phyloP scores from a whole-genome alignment of 495 filamentous ascomycete species.

The Rhizodiscina lignyota region DNA sequence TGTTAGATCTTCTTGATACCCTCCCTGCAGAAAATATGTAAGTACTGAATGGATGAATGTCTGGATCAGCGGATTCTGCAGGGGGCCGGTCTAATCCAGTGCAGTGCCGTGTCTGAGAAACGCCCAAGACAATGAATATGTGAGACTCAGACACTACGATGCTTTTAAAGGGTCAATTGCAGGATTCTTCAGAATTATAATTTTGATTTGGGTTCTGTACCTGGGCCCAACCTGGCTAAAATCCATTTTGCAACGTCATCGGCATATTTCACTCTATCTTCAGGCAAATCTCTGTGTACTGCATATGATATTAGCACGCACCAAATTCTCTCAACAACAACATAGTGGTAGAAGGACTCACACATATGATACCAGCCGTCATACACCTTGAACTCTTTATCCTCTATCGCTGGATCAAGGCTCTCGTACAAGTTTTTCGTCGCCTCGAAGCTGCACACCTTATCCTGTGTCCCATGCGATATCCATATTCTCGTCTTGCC shows the following conservation, averaged over 20 bases:
- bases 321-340: background rate
- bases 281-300: slow-evolving; percentile 52
- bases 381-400: slow-evolving; percentile 55
- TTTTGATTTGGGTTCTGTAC: slow-evolving; percentile 9
- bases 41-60: background rate
- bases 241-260: slow-evolving; percentile 66
- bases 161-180: too few species aligned
- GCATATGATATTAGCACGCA: background rate
- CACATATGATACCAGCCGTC: slow-evolving; percentile 62
- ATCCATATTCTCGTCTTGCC: slow-evolving; percentile 36
- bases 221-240: slow-evolving; percentile 26
- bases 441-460: slow-evolving; percentile 42
- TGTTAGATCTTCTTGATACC: background rate
- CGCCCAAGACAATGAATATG: too few species aligned
- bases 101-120: too few species aligned
- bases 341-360: slow-evolving; percentile 14
- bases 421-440: slow-evolving; percentile 43
- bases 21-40: background rate
- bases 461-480: slow-evolving; percentile 52
- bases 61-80: background rate
- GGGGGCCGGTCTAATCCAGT: too few species aligned
- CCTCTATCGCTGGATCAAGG: slow-evolving; percentile 30
- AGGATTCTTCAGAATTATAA: slow-evolving; percentile 2
- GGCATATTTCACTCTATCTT: slow-evolving; percentile 43
- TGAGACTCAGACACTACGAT: too few species aligned